phyloP scores from a whole-genome alignment of 1,284 basidiomycete genomes.

The Irpex lacteus region DNA sequence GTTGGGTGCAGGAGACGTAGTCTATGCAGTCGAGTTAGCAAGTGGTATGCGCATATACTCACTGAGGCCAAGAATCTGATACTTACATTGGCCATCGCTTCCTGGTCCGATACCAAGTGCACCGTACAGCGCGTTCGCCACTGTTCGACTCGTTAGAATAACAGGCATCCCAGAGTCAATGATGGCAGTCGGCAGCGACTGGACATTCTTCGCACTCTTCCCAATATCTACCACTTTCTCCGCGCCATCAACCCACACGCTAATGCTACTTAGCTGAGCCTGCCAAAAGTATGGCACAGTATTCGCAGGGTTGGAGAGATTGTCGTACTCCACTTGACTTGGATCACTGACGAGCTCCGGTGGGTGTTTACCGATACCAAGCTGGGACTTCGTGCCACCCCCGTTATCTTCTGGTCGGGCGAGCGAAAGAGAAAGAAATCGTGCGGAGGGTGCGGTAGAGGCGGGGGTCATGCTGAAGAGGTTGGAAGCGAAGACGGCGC shows the following conservation, averaged over 20 bases:
- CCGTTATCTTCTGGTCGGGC: slow-evolving; percentile 63
- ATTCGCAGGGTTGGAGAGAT: slow-evolving; percentile 34
- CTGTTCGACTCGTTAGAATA: slow-evolving; percentile 52
- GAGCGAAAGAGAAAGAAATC: slow-evolving; percentile 67
- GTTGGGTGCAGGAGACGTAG: slow-evolving; percentile 66
- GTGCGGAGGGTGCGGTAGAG: slow-evolving; percentile 46
- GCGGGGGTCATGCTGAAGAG: slow-evolving; percentile 61
- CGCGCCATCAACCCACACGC: slow-evolving; percentile 53
- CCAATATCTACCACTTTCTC: slow-evolving; percentile 24
- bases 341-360: slow-evolving; percentile 46
- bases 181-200: slow-evolving; percentile 53
- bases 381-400: slow-evolving; percentile 46
- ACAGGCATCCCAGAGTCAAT: slow-evolving; percentile 66
- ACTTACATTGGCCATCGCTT: slow-evolving; percentile 62
- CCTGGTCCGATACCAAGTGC: slow-evolving; percentile 60
- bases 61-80: too few species aligned
- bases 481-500: slow-evolving; percentile 61
- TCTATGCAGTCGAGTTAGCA: slow-evolving; percentile 36
- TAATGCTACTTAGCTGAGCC: slow-evolving; percentile 48
- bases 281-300: slow-evolving; percentile 59
- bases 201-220: slow-evolving; percentile 27
- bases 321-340: slow-evolving; percentile 48
- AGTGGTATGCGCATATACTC: too few species aligned
- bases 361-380: slow-evolving; percentile 70
- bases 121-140: slow-evolving; percentile 81